A percentile compares a stretch with the other conserved stretches of the same genome.
Evolutionary conservation across 495 filamentous ascomycete species (phyloP).

Genomic region (Patellaria atrata): DNA sequence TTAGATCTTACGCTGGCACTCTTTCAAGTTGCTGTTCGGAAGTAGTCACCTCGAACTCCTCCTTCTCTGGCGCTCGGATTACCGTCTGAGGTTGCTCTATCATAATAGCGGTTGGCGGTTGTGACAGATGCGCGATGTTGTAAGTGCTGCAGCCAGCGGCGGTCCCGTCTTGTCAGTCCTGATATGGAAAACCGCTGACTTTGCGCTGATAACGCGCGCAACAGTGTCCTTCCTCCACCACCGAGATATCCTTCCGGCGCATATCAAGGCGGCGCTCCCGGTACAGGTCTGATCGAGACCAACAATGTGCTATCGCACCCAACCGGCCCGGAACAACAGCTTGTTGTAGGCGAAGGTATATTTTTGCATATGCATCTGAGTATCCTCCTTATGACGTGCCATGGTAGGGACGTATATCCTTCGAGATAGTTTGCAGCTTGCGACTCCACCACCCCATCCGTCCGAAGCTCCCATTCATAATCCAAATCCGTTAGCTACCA

Average conservation of each 20-base stretch:
- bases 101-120: no score
- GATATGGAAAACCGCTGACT: slow-evolving; percentile 2
- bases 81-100: no score
- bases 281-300: slow-evolving; percentile 66
- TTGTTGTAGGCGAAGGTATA: slow-evolving; percentile 85
- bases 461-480: slow-evolving; percentile 76
- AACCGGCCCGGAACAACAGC: slow-evolving; percentile 59
- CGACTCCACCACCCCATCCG: slow-evolving; percentile 88
- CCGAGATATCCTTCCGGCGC: slow-evolving; percentile 61
- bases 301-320: slow-evolving; percentile 77
- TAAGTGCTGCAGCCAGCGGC: slow-evolving; percentile 14
- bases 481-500: slow-evolving; percentile 79
- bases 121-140: slow-evolving; percentile 20
- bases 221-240: slow-evolving; percentile 69
- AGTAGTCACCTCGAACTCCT: no score
- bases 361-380: slow-evolving; percentile 1
- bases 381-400: slow-evolving; percentile 8
- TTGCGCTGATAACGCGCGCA: slow-evolving; percentile 1
- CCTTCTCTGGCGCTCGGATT: no score
- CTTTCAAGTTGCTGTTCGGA: no score
- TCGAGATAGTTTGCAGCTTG: slow-evolving; percentile 78
- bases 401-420: slow-evolving; percentile 70
- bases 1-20: no score
- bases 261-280: slow-evolving; percentile 48
- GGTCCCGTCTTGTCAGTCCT: no score